Conservation (phyloP, 225 moss, liverwort and hornwort genomes). For the Polytrichum commune region DNA sequence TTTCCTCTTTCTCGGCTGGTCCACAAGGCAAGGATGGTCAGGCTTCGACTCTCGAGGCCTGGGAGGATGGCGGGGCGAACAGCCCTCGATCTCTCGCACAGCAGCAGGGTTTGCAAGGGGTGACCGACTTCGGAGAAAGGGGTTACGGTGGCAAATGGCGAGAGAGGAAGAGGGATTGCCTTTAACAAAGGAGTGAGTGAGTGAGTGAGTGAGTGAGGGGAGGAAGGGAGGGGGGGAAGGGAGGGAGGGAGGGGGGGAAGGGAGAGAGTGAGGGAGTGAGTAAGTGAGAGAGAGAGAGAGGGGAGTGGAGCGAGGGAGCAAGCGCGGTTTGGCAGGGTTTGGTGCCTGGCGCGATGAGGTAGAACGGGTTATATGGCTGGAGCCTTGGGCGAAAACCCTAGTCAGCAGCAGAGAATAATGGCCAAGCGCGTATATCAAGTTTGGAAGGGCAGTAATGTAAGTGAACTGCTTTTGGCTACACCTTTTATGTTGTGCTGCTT, state of each 20-base stretch:
- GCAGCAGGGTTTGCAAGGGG: too few relatives aligned
- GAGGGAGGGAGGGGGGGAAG: conserved; percentile 2
- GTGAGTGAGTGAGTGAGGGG: conserved; percentile 18
- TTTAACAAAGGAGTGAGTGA: not conserved
- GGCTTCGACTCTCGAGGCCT: too few relatives aligned
- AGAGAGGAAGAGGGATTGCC: not conserved
- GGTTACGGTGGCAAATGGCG: not conserved
- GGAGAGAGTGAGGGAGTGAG: not conserved
- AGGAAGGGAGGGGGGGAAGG: conserved; percentile 6
- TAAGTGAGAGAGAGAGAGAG: conserved; percentile 5
- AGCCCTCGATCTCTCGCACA: too few relatives aligned
- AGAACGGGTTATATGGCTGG: conserved; percentile 15
- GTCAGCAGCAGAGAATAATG: conserved; percentile 29
- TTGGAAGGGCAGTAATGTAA: conserved; percentile 99
- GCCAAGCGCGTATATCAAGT: conserved; percentile 91
- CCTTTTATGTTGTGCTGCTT: not conserved
- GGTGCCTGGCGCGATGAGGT: conserved; percentile 9
- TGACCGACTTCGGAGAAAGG: too few relatives aligned
- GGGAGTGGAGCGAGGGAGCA: not conserved
- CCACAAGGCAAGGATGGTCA: too few relatives aligned
- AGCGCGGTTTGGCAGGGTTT: not conserved
- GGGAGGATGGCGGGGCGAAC: too few relatives aligned
- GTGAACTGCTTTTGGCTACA: conserved; percentile 2
- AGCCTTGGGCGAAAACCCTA: conserved; percentile 43
- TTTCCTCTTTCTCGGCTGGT: too few relatives aligned